Conservation (phyloP, 306 rosid genomes). For the Casuarina equisetifolia region DNA sequence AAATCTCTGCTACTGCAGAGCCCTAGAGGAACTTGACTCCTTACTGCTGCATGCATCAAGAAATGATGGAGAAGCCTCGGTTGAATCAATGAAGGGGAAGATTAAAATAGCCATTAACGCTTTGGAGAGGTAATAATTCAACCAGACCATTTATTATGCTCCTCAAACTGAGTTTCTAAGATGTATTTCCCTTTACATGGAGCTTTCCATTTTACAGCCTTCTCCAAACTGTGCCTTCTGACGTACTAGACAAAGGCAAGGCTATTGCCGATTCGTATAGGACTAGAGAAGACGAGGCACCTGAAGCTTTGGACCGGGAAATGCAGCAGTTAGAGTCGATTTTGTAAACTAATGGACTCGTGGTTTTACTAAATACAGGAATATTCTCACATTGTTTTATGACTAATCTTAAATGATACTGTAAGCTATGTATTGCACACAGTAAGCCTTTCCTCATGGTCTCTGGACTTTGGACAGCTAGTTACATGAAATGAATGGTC, state of each 20-base stretch:
- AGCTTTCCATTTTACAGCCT: constrained; percentile 58
- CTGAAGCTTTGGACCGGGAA: constrained; percentile 52
- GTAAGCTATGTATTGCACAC: not conserved
- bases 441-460: not conserved
- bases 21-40: constrained; percentile 88
- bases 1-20: constrained; percentile 43
- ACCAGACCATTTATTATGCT: constrained; percentile 8
- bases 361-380: not conserved
- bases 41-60: constrained; percentile 76
- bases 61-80: constrained; percentile 74
- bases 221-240: constrained; percentile 81
- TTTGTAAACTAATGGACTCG: constrained; percentile 35
- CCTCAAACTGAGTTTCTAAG: not conserved
- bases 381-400: not conserved
- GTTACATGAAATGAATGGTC: not conserved
- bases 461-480: not conserved
- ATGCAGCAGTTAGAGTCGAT: constrained; percentile 72
- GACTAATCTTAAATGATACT: not conserved
- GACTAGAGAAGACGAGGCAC: constrained; percentile 45
- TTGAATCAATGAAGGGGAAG: constrained; percentile 71
- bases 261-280: constrained; percentile 74
- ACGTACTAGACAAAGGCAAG: constrained; percentile 72
- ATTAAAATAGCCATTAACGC: constrained; percentile 54
- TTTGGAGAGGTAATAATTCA: constrained; percentile 58
- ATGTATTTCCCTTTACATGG: not conserved